phyloP scores from a whole-genome alignment of 345 rosid species.

The Camelina sativa region DNA sequence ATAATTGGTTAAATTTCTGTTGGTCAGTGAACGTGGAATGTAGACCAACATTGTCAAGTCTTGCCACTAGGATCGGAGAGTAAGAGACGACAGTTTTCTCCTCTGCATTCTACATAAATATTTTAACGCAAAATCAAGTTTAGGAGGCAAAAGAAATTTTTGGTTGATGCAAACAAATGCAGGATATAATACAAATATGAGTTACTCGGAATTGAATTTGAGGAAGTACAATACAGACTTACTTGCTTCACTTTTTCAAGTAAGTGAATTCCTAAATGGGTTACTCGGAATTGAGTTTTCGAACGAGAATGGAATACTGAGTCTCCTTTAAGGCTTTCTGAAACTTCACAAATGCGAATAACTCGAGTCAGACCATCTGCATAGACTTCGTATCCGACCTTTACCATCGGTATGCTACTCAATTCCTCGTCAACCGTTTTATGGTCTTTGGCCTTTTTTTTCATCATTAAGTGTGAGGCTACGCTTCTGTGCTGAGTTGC shows the following conservation, averaged over 20 bases:
- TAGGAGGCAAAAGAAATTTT: constrained; percentile 27
- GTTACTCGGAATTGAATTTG: no score
- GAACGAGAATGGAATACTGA: constrained; percentile 51
- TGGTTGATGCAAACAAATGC: constrained; percentile 21
- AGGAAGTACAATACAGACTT: constrained; percentile 37
- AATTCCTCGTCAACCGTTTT: constrained; percentile 49
- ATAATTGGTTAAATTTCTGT: constrained; percentile 72
- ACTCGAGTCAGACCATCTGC: constrained; percentile 91
- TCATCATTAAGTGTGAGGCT: constrained; percentile 56
- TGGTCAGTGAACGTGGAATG: constrained; percentile 65
- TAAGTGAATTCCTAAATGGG: constrained; percentile 65
- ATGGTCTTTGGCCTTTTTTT: constrained; percentile 49
- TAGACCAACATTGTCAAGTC: constrained; percentile 63
- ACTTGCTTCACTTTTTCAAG: constrained; percentile 77
- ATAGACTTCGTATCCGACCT: constrained; percentile 89
- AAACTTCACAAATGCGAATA: constrained; percentile 72
- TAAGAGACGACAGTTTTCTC: constrained; percentile 48
- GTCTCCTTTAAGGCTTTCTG: constrained; percentile 55
- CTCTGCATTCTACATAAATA: constrained; percentile 58
- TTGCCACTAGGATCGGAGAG: constrained; percentile 64
- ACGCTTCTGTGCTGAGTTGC: constrained; percentile 55
- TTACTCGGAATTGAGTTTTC: constrained; percentile 69
- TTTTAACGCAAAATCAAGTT: constrained; percentile 41
- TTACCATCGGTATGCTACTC: constrained; percentile 53
- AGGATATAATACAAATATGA: constrained; percentile 15